Base-by-base conservation (phyloP, 768 basidiomycete genomes). In the Tephrocybe sp. region DNA sequence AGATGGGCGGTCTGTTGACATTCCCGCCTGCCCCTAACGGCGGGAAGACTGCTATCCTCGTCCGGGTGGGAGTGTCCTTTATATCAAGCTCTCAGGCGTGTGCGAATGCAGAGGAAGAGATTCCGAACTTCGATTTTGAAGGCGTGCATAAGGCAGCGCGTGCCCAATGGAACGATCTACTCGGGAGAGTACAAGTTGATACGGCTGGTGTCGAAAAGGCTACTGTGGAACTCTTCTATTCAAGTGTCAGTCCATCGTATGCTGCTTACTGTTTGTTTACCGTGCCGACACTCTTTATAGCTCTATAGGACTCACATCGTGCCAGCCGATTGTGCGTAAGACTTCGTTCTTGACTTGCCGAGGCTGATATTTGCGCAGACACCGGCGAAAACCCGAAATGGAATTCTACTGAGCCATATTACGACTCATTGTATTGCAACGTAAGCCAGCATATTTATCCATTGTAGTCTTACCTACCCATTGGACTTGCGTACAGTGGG, bases 391-490 rank as follows among this genome's bases (percentile, higher is more conserved):
- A 85, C 53, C 80, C 83, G 0, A 74, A 72, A 42, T 85, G 83
- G 84, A 74, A 76, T 43, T 85, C 84, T 0, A 73, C 73, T 0
- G 84, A 85, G 55, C 84, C 84, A 0, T 86, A 86, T 54, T 85
- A 74, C 49, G 84, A 86, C 62, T 83, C 83, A 0, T 73, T 84
- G 45, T 85, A 86, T 54, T 86, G 84, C 66, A 85, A 86, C 50
- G 84, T 83, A 53, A n/a, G 77, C 58, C 9, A 9, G 43, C 14
- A n/a, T n/a, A n/a, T n/a, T n/a, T 47, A 30, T 26, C 33, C 11
- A 43, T 28, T 21, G 9, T 4, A 37, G 30, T n/a, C 24, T 2
- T 5, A 12, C n/a, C 14, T 41, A 24, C 28, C 34, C 5, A 42
- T 26, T 39, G 38, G 14, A 6, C 3, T n/a, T 14, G 34, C 36